Evolutionary conservation across 2,329 filamentous ascomycete genomes (phyloP), one percentile per base, ranked within the genome.

Genomic region (Penicillium vulpinum): DNA sequence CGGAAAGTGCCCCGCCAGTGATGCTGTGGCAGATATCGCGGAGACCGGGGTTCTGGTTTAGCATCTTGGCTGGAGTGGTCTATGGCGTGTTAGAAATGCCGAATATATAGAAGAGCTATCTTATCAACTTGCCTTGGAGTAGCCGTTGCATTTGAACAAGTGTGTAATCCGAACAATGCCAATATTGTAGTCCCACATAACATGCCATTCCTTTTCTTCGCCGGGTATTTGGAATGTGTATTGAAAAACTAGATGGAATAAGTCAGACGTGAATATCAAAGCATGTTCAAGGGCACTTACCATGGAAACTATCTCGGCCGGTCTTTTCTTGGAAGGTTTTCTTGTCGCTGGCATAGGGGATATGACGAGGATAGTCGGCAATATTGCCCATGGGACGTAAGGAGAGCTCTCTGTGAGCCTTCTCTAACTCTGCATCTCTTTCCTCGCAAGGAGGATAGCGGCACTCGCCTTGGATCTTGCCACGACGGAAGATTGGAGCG

Each of bases 121-220:
- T 47, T 28, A 3, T 40, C 13, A 36, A 67, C 80, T 70, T 72
- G 92, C 93, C 86, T 99, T 99, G 62, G 88, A 84, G 70, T 93
- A 93, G 62, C 88, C 87, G 71, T 88, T 88, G 63, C 90, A 92
- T 74, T 96, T 96, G 83, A 97, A 97, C 71, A 97, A 90, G 28
- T 92, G 89, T 2, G 92, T 97, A 75, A 96, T 95, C 60, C 93
- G 88, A 60, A 97, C 92, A 29, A 97, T 86, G 9, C 94, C 94
- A 60, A 93, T 86, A 67, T 95, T 93, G 78, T 97, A 97, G 74
- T 99, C 94, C 94, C 94, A 99, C 85, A 97, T 92, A 59, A 97
- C 87, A 0, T 84, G 85, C 72, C 89, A 92, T 51, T 84, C 80
- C 61, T 81, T 82, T 2, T 87, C 82, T 44, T 89, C 84, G 11